A percentile compares a stretch with the other conserved stretches of the same genome.
Evolutionary conservation across 176 grass and related monocot species (phyloP).

Genomic region (Olyra latifolia): DNA sequence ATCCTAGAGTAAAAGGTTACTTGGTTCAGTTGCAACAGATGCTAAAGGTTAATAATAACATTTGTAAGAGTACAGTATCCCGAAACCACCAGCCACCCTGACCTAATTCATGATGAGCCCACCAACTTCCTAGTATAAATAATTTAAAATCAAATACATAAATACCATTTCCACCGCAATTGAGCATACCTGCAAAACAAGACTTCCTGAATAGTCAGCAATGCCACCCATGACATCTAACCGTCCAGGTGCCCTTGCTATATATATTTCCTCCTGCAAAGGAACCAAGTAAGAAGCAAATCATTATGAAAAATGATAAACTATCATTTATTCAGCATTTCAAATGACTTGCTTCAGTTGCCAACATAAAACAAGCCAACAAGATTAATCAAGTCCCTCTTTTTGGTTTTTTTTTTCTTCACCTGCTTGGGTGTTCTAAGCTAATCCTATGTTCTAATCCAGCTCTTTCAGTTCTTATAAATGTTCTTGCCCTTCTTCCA

Average conservation of each 20-base stretch:
- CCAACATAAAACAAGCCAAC: slow-evolving; percentile 7
- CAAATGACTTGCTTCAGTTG: not conserved
- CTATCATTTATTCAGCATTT: slow-evolving; percentile 1
- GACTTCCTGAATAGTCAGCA: slow-evolving; percentile 95
- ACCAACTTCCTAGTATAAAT: not conserved
- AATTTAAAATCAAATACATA: not conserved
- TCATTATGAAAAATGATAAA: slow-evolving; percentile 6
- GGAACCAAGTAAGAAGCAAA: slow-evolving; percentile 4
- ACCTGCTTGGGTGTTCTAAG: too few species aligned
- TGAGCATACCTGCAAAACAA: slow-evolving; percentile 80
- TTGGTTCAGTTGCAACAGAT: slow-evolving; percentile 23
- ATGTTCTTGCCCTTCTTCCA: too few species aligned
- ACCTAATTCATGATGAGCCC: too few species aligned
- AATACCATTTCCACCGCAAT: slow-evolving; percentile 20
- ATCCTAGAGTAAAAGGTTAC: not conserved
- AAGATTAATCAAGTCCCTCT: not conserved
- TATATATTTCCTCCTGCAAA: slow-evolving; percentile 80
- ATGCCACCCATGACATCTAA: slow-evolving; percentile 97
- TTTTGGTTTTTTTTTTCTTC: too few species aligned
- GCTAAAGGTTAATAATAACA: not conserved
- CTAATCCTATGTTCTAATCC: too few species aligned
- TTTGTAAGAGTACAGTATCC: slow-evolving; percentile 6
- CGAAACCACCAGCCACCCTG: not conserved
- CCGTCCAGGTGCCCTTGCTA: slow-evolving; percentile 85
- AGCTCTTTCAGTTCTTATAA: too few species aligned